Percentiles rank a stretch among this genome's conserved stretches.
phyloP scores from a whole-genome alignment of 164 flowering plant species.

The Stephania cephalantha region DNA sequence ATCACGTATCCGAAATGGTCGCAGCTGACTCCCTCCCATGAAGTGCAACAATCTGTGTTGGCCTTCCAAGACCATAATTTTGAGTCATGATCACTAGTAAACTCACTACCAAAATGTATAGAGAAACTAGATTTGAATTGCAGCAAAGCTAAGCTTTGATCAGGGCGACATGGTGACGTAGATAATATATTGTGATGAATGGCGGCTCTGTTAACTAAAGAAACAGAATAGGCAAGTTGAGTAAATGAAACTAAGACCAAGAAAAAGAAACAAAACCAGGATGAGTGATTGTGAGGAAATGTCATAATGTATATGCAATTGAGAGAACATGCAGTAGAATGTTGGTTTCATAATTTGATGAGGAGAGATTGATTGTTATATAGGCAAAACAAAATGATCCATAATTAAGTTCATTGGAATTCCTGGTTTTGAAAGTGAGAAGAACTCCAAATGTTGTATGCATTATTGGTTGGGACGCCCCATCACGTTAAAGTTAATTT shows the following conservation, averaged over 20 bases:
- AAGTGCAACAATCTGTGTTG: constrained; percentile 24
- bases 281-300: not conserved
- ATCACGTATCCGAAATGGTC: no score
- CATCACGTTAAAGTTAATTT: no score
- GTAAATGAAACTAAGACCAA: not conserved
- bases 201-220: not conserved
- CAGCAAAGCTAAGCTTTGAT: constrained; percentile 19
- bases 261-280: not conserved
- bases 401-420: no score
- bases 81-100: not conserved
- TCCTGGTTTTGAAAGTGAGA: no score
- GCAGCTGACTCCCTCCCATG: constrained; percentile 12
- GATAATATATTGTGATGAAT: not conserved
- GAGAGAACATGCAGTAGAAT: no score
- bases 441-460: no score
- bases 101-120: not conserved
- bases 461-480: no score
- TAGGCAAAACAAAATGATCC: no score
- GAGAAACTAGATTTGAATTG: constrained; percentile 9
- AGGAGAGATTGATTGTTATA: no score
- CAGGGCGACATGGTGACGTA: not conserved
- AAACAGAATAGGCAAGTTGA: not conserved
- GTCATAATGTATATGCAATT: no score
- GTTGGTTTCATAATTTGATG: no score
- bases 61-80: constrained; percentile 29